Evolutionary conservation across 179 eudicot genomes (phyloP), one percentile per base, ranked within the genome.

Genomic region (Drosera spatulata): DNA sequence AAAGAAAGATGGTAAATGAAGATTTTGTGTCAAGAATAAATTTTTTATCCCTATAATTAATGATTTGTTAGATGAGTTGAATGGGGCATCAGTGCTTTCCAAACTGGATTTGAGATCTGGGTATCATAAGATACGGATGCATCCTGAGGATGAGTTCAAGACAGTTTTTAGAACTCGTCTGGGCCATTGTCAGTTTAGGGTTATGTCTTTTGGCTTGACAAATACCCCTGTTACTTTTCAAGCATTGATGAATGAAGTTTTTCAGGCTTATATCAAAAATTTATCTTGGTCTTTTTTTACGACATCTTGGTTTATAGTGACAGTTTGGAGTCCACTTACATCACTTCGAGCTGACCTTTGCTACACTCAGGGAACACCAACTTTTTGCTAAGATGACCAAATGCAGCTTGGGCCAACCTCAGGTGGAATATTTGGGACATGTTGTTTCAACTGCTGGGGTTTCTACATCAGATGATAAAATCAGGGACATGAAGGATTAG

Each of bases 81-180:
- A 42, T 12, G 49, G 4, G 2, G 14, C 61, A 3, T 1, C 14
- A 3, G 2, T 4, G 2, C 42, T 58, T 42, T 58, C 3, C 15
- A 58, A 58, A n/a, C 6, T 58, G 2, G 61, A 58, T 58, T 38
- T 58, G 3, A 11, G 48, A 15, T 39, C 49, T 3, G 22, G 48
- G 10, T 58, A 58, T 44, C 49, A 58, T 37, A 48, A 41, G 14
- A 44, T 55, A 10, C 41, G 14, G 10, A 55, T 33, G 58, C 2
- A 2, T 0, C 4, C 7, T 2, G 4, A 4, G 10, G 61, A 58
- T 6, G 10, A 7, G 1, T n/a, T 2, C 7, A 42, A 58, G 22
- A 58, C 33, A 14, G 49, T 50, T 4, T 58, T 58, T 43, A 14
- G 50, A 42, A 58, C 61, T 10, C 61, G 44, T 15, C 50, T 13